Base-by-base conservation (phyloP, 768 basidiomycete genomes). In the Termitomyces sp. region DNA sequence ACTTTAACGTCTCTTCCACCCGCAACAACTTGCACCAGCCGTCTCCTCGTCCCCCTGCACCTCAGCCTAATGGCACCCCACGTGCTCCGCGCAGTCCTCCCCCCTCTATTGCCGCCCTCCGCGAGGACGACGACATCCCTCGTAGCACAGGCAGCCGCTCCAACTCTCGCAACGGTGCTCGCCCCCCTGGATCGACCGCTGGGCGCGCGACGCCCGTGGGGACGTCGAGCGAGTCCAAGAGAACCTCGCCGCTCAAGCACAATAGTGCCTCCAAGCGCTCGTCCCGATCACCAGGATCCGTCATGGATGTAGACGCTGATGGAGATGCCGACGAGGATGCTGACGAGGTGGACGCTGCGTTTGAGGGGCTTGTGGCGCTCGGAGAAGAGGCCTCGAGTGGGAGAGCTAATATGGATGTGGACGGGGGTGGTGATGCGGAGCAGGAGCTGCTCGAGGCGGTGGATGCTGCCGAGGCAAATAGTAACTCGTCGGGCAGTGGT, bases 361-460 rank as follows among this genome's bases (percentile, higher is more conserved):
- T 67, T 35, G 67, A 66, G 76, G 70, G 61, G 40, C 51, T 59
- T 3, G 65, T 50, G 35, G 55, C 45, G 67, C 58, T 55, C 18
- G 62, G 55, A 0, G 67, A 63, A 33, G 62, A 61, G 20, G 65
- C 50, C 7, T 58, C 54, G 15, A 63, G 53, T 48, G 52, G 28
- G 15, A 54, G 52, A n/a, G 55, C 33, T 3, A 20, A 36, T 33
- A 63, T 63, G 53, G 63, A 61, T 7, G 55, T 60, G 15, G 69
- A 67, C 35, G 66, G 28, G 0, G 70, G 67, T 16, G 71, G 71
- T 1, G 79, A 80, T 57, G 75, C 80, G 0, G 81, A 83, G 13
- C 74, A 73, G 50, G 82, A 83, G 28, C 68, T 84, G 28, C 68
- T 83, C n/a, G 82, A 81, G 63, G 82, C 82, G 39, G 82, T 81